Percentiles rank a stretch among this genome's conserved stretches.
phyloP scores from a whole-genome alignment of 768 basidiomycete genomes.

The Sarcodon sp. region DNA sequence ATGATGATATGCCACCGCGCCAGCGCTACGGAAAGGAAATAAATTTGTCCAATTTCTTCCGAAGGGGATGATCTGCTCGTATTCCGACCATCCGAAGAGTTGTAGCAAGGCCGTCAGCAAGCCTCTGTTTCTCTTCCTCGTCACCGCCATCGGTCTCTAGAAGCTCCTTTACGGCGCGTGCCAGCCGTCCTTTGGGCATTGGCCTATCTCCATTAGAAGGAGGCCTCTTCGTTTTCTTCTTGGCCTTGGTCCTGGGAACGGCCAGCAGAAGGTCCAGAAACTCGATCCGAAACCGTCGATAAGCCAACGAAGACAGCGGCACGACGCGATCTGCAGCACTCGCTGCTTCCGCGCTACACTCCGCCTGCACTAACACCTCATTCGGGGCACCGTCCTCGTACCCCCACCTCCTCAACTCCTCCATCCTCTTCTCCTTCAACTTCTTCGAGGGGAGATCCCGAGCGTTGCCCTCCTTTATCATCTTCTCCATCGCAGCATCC shows the following conservation, averaged over 20 bases:
- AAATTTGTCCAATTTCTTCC: constrained; percentile 56
- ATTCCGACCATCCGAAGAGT: constrained; percentile 42
- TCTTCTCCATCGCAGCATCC: constrained; percentile 38
- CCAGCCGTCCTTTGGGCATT: constrained; percentile 50
- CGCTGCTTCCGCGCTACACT: constrained; percentile 64
- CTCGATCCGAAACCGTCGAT: constrained; percentile 61
- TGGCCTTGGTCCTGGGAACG: constrained; percentile 48
- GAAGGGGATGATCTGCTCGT: constrained; percentile 49
- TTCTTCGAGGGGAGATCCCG: constrained; percentile 46
- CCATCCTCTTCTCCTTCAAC: constrained; percentile 42
- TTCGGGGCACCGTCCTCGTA: constrained; percentile 36
- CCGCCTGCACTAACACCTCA: constrained; percentile 39
- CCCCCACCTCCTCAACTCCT: constrained; percentile 66
- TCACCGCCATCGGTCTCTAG: constrained; percentile 39
- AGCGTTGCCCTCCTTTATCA: constrained; percentile 35
- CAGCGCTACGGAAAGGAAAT: constrained; percentile 5
- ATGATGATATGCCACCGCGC: no score
- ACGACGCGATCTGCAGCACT: constrained; percentile 57
- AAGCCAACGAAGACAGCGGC: constrained; percentile 48
- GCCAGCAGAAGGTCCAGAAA: constrained; percentile 57
- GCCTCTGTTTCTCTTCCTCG: constrained; percentile 28
- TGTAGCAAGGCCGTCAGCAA: constrained; percentile 38
- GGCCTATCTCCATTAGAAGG: constrained; percentile 25
- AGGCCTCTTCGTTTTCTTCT: constrained; percentile 39
- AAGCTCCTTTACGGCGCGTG: constrained; percentile 53